These are phyloP conservation scores for Calonectria montana DNA, from an alignment of 2,329 filamentous ascomycete genomes.

Conservation along the genomic window DNA sequence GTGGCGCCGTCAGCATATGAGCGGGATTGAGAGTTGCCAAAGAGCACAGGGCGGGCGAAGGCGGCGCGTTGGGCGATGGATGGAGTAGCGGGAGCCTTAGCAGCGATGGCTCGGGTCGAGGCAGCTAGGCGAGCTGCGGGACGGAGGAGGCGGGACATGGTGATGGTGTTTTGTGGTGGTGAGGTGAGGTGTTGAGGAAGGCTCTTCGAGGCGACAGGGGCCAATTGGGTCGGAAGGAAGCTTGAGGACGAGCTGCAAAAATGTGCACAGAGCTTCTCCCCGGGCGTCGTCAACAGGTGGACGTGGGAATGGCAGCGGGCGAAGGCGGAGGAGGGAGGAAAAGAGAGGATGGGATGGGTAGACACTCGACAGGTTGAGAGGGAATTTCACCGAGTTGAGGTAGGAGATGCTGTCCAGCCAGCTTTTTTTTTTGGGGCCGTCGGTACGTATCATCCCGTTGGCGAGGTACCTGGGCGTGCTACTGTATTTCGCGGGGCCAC, in stretches of 20 bases:
- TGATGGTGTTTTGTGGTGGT: constrained; percentile 33
- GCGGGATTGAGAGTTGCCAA: constrained; percentile 59
- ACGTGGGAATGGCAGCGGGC: constrained; percentile 40
- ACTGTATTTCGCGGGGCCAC: constrained; percentile 18
- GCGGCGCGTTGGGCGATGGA: constrained; percentile 53
- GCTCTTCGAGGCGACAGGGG: constrained; percentile 39
- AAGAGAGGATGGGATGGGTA: constrained; percentile 42
- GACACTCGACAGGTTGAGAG: constrained; percentile 44
- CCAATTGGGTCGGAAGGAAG: constrained; percentile 24
- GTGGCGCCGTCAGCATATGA: constrained; percentile 64
- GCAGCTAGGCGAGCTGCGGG: constrained; percentile 61
- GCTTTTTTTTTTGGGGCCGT: constrained; percentile 46
- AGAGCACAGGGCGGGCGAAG: constrained; percentile 51
- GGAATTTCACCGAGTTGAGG: constrained; percentile 45
- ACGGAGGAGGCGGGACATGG: constrained; percentile 65
- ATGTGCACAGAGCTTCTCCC: constrained; percentile 38
- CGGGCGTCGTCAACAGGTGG: constrained; percentile 37
- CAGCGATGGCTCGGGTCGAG: constrained; percentile 52
- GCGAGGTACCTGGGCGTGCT: constrained; percentile 38
- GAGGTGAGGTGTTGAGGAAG: constrained; percentile 23
- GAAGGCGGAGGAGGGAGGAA: constrained; percentile 22
- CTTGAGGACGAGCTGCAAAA: constrained; percentile 31
- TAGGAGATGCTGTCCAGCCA: constrained; percentile 40
- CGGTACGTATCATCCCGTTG: constrained; percentile 44
- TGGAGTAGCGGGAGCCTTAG: constrained; percentile 49